Evolutionary conservation across 768 basidiomycete genomes (phyloP), one percentile per base, ranked within the genome.

Genomic region (Cyathus striatus): DNA sequence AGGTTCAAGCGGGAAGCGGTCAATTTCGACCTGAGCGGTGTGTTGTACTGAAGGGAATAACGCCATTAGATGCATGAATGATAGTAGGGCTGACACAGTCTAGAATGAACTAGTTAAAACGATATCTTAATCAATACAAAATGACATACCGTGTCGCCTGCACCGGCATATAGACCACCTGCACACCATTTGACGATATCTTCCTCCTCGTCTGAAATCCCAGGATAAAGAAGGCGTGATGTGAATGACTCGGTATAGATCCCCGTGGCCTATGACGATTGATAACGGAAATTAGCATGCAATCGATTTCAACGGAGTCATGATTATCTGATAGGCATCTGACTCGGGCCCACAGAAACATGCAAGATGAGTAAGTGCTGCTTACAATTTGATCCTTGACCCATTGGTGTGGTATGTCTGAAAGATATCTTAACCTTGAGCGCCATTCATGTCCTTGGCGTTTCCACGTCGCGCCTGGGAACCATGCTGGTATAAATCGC

Each of bases 51-150:
- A 54, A 1, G 73, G 75, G 49, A 75, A 50, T 6, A 72, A 50
- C 5, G 70, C 65, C 73, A 78, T 77, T 12, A 75, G 64, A 22
- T 72, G 66, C 17, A 77, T 39, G 48, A 78, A 77, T 0, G 71
- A 68, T 2, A 67, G 58, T 1, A 73, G 51, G 6, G 70, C 65
- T 3, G 76, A 75, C 1, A 75, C 66, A 4, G 70, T 77, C 77
- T 78, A 25, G 12, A 17, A 7, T 54, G 2, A 48, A 5, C 24
- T 33, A n/a, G 22, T 4, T 32, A 14, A 35, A 4, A 17, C 17
- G 21, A 30, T 10, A 22, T 23, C 26, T 24, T 12, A 23, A 21
- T 5, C 22, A 10, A 26, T 5, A 33, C 9, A 12, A 23, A 35
- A 21, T 18, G 16, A 18, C 17, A n/a, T 42, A 72, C 71, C 9